Evolutionary conservation across 2,329 filamentous ascomycete genomes (phyloP), one percentile per base, ranked within the genome.

Genomic region (Alternaria tenuissima): DNA sequence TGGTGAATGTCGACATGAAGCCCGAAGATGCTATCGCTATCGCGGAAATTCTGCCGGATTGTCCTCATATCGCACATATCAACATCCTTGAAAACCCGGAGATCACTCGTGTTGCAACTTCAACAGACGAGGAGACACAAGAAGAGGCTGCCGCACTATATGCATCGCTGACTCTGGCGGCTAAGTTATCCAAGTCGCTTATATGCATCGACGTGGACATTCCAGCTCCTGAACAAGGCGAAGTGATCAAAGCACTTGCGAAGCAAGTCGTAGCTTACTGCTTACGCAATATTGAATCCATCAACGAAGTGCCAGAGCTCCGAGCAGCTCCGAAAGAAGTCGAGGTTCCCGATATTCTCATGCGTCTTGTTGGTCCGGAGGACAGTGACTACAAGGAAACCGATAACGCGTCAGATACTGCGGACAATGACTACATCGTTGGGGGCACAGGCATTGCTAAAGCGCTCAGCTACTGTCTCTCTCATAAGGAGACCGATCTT

Each of bases 181-280:
- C 93, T 1, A 88, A 94, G 54, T 87, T 97, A 0, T 97, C 93
- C 1, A 87, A 88, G 52, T 91, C 90, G 14, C 86, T 99, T 32
- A 89, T 98, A 30, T 94, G 93, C 59, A 87, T 99, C 61, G 95
- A 98, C 74, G 92, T 98, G 59, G 94, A 98, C 69, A 89, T 96
- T 2, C 95, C 94, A 0, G 89, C 86, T 32, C 84, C 89, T 22
- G 89, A 92, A 57, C 91, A 91, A n/a, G 92, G 91, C 55, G 95
- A 97, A 76, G 87, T 97, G 24, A 91, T 97, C 70, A 96, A 93
- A 78, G 94, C 93, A 3, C 85, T 97, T 68, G 94, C 93, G 0
- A 96, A 94, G 73, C 94, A 97, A 77, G 91, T 97, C n/a, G 90
- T 97, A 43, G 94, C 93, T 0, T 97, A 97, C 78, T 97, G 92